Evolutionary conservation across 805 yeast species (phyloP).

Genomic region (Barnettozyma siamensis): DNA sequence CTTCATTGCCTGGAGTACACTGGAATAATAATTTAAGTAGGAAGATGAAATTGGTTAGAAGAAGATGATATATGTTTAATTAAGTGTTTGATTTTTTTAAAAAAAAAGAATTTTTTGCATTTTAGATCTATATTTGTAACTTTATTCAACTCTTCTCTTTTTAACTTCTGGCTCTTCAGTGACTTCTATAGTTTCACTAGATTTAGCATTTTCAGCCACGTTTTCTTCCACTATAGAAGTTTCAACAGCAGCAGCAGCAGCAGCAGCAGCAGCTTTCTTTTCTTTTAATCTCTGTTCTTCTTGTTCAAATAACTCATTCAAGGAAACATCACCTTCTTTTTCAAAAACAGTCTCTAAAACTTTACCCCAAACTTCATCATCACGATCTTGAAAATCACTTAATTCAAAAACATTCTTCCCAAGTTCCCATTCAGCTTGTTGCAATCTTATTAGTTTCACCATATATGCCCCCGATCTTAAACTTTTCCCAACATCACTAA

Average conservation of each 20-base stretch:
- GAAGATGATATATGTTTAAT: constrained; percentile 12
- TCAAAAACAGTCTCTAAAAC: constrained; percentile 53
- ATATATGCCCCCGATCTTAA: constrained; percentile 79
- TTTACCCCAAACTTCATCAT: constrained; percentile 64
- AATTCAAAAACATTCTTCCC: constrained; percentile 62
- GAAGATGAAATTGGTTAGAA: constrained; percentile 42
- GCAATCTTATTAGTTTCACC: constrained; percentile 69
- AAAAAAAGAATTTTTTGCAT: no score
- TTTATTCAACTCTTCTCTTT: constrained; percentile 27
- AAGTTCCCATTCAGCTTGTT: constrained; percentile 83
- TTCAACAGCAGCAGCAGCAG: background rate
- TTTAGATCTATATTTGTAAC: constrained; percentile 3
- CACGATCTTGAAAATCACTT: constrained; percentile 55
- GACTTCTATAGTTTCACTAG: background rate
- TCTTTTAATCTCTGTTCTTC: constrained; percentile 18
- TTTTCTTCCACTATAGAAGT: constrained; percentile 1
- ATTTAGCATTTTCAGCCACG: background rate
- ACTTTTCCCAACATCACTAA: constrained; percentile 85
- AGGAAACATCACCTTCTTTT: constrained; percentile 30
- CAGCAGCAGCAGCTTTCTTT: background rate
- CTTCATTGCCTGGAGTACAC: constrained; percentile 43
- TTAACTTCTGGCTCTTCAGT: background rate
- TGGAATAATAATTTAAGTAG: constrained; percentile 59
- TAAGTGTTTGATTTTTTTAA: no score
- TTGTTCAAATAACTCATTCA: constrained; percentile 32